Evolutionary conservation across 441 rosid species (phyloP).

Genomic region (Bruguiera hainesii): DNA sequence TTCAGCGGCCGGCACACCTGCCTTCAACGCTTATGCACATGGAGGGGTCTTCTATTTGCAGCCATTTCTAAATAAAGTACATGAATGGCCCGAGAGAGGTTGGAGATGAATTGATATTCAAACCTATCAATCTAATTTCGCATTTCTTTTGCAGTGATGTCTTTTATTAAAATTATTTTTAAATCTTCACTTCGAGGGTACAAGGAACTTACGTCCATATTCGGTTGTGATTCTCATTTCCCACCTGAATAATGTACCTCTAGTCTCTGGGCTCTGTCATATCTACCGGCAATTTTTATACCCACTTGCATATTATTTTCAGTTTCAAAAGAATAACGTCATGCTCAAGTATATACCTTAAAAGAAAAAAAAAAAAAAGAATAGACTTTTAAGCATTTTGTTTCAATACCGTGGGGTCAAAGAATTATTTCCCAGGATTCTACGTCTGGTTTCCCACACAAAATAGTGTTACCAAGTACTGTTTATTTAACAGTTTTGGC

Average conservation of each 20-base stretch:
- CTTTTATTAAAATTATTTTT: background rate
- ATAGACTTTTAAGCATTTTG: too few relatives aligned
- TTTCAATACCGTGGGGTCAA: too few relatives aligned
- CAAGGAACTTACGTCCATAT: constrained; percentile 21
- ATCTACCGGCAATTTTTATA: background rate
- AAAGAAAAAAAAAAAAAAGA: too few relatives aligned
- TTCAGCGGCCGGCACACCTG: constrained; percentile 28
- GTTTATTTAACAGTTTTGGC: too few relatives aligned
- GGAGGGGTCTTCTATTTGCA: constrained; percentile 50
- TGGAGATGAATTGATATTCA: constrained; percentile 29
- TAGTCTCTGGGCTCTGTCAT: background rate
- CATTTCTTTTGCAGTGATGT: constrained; percentile 6
- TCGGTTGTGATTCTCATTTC: constrained; percentile 24
- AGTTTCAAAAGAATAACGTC: too few relatives aligned
- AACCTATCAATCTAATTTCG: constrained; percentile 23
- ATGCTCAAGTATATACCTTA: too few relatives aligned
- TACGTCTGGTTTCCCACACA: too few relatives aligned
- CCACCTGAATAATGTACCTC: constrained; percentile 7
- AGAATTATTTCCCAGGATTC: too few relatives aligned
- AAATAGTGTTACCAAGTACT: too few relatives aligned
- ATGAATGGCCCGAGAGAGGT: constrained; percentile 34
- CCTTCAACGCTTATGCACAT: constrained; percentile 55
- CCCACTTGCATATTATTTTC: too few relatives aligned
- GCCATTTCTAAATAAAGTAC: constrained; percentile 38
- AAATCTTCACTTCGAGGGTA: constrained; percentile 10